Evolutionary conservation across 768 basidiomycete species (phyloP).

Genomic region (Amanita phalloides): DNA sequence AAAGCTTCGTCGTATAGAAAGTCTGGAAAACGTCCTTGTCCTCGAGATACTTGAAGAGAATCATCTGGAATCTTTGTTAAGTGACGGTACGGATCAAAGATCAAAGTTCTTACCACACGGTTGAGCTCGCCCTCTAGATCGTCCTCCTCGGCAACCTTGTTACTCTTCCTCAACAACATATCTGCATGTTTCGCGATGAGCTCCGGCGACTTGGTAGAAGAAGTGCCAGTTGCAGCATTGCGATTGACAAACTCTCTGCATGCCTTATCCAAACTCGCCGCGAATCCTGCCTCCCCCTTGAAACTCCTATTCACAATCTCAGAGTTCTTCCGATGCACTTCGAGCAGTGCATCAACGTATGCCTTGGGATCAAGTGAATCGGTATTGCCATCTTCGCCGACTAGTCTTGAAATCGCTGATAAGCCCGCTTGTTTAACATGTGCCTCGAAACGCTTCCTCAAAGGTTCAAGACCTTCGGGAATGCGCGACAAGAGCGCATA

Average conservation of each 20-base stretch:
- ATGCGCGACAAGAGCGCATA: slow-evolving; percentile 92
- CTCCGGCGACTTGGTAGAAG: slow-evolving; percentile 89
- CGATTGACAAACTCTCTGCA: slow-evolving; percentile 95
- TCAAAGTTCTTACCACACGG: slow-evolving; percentile 64
- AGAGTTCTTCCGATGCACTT: slow-evolving; percentile 90
- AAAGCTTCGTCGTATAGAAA: slow-evolving; percentile 95
- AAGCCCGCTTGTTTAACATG: slow-evolving; percentile 93
- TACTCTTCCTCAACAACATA: slow-evolving; percentile 85
- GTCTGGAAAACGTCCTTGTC: slow-evolving; percentile 99
- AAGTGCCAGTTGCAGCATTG: slow-evolving; percentile 83
- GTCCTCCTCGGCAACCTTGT: slow-evolving; percentile 93
- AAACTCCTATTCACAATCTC: slow-evolving; percentile 90
- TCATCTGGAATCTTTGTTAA: slow-evolving; percentile 58
- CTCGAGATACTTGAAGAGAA: slow-evolving; percentile 97
- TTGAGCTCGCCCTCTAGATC: slow-evolving; percentile 88
- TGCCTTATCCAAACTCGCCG: slow-evolving; percentile 92
- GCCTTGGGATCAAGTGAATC: slow-evolving; percentile 88
- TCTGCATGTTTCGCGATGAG: slow-evolving; percentile 93
- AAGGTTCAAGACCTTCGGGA: slow-evolving; percentile 83
- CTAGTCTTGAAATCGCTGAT: slow-evolving; percentile 70
- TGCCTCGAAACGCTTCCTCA: slow-evolving; percentile 89
- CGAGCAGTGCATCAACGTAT: slow-evolving; percentile 88
- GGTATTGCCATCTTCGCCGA: slow-evolving; percentile 50
- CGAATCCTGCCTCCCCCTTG: slow-evolving; percentile 91
- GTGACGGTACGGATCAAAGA: slow-evolving; percentile 14